Percentiles rank a stretch among this genome's conserved stretches.
Conservation (phyloP, 257 asterid genomes). For the Nyctanthes arbortristis region DNA sequence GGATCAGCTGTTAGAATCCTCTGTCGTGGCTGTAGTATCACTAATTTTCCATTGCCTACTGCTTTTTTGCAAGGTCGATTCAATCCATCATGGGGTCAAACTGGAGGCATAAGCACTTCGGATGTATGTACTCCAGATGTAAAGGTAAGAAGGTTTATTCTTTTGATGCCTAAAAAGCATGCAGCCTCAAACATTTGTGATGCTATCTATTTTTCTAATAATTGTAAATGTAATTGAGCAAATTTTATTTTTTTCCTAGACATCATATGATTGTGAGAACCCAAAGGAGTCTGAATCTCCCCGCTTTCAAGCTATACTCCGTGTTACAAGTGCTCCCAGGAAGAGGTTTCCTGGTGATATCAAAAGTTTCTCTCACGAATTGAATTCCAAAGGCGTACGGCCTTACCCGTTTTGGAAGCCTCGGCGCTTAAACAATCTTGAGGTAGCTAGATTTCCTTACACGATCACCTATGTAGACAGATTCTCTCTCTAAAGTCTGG, state of each 20-base stretch:
- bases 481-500: slow-evolving; percentile 18
- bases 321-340: slow-evolving; percentile 97
- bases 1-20: slow-evolving; percentile 17
- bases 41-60: slow-evolving; percentile 24
- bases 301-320: slow-evolving; percentile 97
- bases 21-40: slow-evolving; percentile 6
- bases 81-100: slow-evolving; percentile 42
- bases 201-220: slow-evolving; percentile 17
- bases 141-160: slow-evolving; percentile 49
- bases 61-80: slow-evolving; percentile 34
- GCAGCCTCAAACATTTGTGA: slow-evolving; percentile 7
- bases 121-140: slow-evolving; percentile 61
- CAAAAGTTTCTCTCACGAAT: slow-evolving; percentile 96
- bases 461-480: slow-evolving; percentile 12
- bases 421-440: slow-evolving; percentile 82
- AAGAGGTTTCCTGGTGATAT: slow-evolving; percentile 94
- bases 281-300: slow-evolving; percentile 99
- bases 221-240: slow-evolving; percentile 12
- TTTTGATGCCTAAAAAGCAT: slow-evolving; percentile 24
- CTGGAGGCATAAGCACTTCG: slow-evolving; percentile 45
- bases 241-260: slow-evolving; percentile 36
- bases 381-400: slow-evolving; percentile 96
- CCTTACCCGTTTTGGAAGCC: slow-evolving; percentile 99
- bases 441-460: slow-evolving; percentile 49
- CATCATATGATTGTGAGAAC: slow-evolving; percentile 89